Base-by-base conservation (phyloP, 768 basidiomycete genomes). In the Suillus plorans region DNA sequence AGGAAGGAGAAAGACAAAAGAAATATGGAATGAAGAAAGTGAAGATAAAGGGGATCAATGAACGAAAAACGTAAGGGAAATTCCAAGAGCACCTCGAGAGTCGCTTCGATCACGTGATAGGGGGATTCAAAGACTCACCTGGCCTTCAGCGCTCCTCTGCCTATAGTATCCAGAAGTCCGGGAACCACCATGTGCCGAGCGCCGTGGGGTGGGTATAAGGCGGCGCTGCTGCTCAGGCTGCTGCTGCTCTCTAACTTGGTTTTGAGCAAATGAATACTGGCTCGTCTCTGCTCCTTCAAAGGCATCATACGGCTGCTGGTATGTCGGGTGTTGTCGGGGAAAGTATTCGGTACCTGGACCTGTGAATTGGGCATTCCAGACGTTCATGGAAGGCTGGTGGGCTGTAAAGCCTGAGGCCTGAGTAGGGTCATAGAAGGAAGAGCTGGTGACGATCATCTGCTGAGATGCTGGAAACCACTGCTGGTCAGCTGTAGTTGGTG, bases 371-470 rank as follows among this genome's bases (percentile, higher is more conserved):
- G 50, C 41, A 20, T 66, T 53, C 71, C 68, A 76, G 66, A 60
- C 76, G 22, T 75, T 71, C 79, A 81, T 80, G 42, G 80, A 80
- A 52, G 80, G 78, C 60, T 81, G 80, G 69, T 84, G 85, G 60
- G 82, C 77, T 2, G 65, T 72, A 60, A 66, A 74, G 69, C 74
- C 62, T 25, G 71, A 69, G n/a, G 74, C 69, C 4, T 78, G 76
- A 22, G 82, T 75, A 6, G 85, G 77, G 62, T 85, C 84, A 70
- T 86, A 88, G 69, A 85, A 85, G 8, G 84, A 80, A 10, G 84
- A 78, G 0, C 80, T 78, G 18, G 86, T 80, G 44, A 83, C 82
- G 66, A 88, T 87, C 86, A 88, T 87, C 47, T 70, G 63, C 7
- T 66, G 62, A 14, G 67, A 39, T 12, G 28, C 2, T 2, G 63